Base-by-base conservation (phyloP, 441 rosid species). In the Pelargonium citronellum region DNA sequence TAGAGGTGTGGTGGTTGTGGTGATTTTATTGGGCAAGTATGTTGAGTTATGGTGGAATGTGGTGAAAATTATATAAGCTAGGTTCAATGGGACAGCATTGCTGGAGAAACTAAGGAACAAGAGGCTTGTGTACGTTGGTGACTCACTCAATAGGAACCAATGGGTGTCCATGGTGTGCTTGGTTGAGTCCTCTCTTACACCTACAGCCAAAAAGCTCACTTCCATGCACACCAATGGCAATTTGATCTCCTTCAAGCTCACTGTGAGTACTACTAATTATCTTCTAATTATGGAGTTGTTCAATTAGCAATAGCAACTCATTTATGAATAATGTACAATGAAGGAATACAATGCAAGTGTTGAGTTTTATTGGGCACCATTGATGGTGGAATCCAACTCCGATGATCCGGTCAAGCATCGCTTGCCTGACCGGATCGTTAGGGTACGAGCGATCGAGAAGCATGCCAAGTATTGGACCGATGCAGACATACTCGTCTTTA, bases 51-150 rank as follows among this genome's bases (percentile, higher is more conserved):
- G 39, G 39, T 34, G 39, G 7, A 34, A 34, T 34, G 39, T 47
- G 55, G 15, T 13, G 55, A 47, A 11, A n/a, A 12, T 11, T n/a
- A 47, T 47, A 47, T n/a, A 12, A 47, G 13, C 15, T 47, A 93
- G 98, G 87, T 93, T 84, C 74, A 89, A 88, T 60, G 87, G 91
- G 58, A 88, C 80, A 69, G 63, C 88, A 75, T 70, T 93, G 66
- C 79, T 91, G n/a, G 84, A 89, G 75, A 93, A 87, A 72, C 88
- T 91, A 37, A 91, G 89, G 80, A 89, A 91, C 83, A 93, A 88
- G 85, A 86, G 98, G 79, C 84, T 93, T n/a, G 91, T 93, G 98
- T 93, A 91, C 66, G 97, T 93, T 57, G 98, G 98, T 47, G 98
- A 93, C 75, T 93, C 98, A 0, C 44, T 93, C 68, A 91, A 93